A percentile compares a stretch with the other conserved stretches of the same genome.
These are phyloP conservation scores for Oropetium thomaeum DNA, from an alignment of 176 grass and related monocot species.

Conservation along the genomic window DNA sequence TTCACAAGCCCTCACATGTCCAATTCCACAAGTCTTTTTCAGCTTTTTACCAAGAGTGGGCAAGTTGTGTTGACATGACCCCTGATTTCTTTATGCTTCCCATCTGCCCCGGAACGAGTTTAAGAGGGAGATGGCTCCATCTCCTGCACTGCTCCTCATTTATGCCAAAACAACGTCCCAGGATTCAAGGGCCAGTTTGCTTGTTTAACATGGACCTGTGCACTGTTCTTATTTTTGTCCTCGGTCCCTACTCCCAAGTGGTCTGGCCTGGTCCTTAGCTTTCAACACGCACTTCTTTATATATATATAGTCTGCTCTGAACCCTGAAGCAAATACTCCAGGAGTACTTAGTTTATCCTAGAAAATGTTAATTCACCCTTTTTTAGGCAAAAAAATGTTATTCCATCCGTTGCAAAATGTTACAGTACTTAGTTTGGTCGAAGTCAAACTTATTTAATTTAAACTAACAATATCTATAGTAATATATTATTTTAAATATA, in stretches of 20 bases:
- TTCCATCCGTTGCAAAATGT: no score
- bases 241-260: slow-evolving; percentile 4
- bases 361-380: neutral
- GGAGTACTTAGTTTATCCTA: neutral
- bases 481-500: no score
- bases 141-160: slow-evolving; percentile 43
- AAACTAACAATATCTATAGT: no score
- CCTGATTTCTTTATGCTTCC: slow-evolving; percentile 30
- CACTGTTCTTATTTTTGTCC: slow-evolving; percentile 30
- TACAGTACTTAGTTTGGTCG: no score
- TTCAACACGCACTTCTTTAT: slow-evolving; percentile 1
- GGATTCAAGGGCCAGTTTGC: slow-evolving; percentile 29
- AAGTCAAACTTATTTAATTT: no score
- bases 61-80: neutral
- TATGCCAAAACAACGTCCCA: slow-evolving; percentile 33
- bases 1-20: slow-evolving; percentile 29
- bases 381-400: no score
- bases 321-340: neutral
- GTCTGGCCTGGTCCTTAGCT: neutral
- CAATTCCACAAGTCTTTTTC: slow-evolving; percentile 2
- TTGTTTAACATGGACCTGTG: slow-evolving; percentile 25
- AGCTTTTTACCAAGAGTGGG: slow-evolving; percentile 18
- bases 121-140: slow-evolving; percentile 40
- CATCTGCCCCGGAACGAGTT: slow-evolving; percentile 32
- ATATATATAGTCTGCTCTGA: neutral